Conservation (phyloP, 805 yeast genomes). For the Ogataea minuta region DNA sequence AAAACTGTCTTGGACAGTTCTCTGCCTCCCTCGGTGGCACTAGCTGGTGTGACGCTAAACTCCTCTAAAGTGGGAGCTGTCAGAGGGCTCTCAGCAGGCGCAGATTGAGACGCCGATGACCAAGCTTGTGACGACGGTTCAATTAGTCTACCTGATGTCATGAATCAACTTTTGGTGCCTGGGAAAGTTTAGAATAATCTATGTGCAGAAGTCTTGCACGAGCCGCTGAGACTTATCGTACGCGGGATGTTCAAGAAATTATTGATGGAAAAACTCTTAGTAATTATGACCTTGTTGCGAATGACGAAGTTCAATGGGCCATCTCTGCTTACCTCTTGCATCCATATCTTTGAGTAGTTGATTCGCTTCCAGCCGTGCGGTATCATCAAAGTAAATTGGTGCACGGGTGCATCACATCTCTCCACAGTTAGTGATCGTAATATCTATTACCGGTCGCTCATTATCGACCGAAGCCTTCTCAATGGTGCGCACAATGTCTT, state of each 20-base stretch:
- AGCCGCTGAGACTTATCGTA: constrained; percentile 3
- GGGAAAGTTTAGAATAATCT: constrained; percentile 2
- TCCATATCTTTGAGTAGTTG: too few relatives aligned
- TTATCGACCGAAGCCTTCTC: constrained; percentile 25
- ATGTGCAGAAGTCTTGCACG: background rate
- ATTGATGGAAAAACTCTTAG: too few relatives aligned
- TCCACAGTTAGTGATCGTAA: constrained; percentile 25
- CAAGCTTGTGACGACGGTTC: constrained; percentile 6
- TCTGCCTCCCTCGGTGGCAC: constrained; percentile 77
- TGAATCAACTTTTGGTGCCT: constrained; percentile 2
- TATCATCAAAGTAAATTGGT: background rate
- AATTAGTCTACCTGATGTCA: constrained; percentile 1
- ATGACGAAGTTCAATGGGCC: too few relatives aligned
- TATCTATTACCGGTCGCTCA: constrained; percentile 24
- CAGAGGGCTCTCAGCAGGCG: constrained; percentile 7
- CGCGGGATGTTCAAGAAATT: background rate
- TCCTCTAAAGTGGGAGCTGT: constrained; percentile 9
- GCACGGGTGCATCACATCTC: constrained; percentile 21
- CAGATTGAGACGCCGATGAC: constrained; percentile 3
- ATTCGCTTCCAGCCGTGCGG: too few relatives aligned
- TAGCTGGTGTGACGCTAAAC: constrained; percentile 45
- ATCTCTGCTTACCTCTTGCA: too few relatives aligned
- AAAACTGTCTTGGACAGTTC: constrained; percentile 70
- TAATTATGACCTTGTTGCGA: too few relatives aligned
- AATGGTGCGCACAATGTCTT: constrained; percentile 32